A percentile compares a stretch with the other conserved stretches of the same genome.
phyloP scores from a whole-genome alignment of 805 yeast genomes.

The Candida ponderosae region DNA sequence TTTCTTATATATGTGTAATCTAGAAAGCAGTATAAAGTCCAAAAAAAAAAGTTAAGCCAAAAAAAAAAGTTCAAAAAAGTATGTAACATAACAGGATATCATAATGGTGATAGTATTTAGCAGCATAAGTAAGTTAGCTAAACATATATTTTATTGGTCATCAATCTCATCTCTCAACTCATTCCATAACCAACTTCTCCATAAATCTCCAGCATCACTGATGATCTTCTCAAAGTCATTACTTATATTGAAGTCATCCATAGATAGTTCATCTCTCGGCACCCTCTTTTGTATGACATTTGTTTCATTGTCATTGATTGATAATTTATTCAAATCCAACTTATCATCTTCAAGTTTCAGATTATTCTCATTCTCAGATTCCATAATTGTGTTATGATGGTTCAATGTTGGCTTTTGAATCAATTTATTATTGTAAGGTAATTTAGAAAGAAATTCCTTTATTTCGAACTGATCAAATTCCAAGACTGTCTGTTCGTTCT shows the following conservation, averaged over 20 bases:
- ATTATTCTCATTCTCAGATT: too few species aligned
- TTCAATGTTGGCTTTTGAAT: too few species aligned
- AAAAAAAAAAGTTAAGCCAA: too few species aligned
- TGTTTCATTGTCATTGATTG: not conserved
- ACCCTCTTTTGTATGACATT: constrained; percentile 25
- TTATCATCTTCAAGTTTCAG: too few species aligned
- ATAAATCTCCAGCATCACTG: constrained; percentile 75
- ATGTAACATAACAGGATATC: too few species aligned
- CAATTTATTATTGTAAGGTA: constrained; percentile 13
- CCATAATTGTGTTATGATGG: constrained; percentile 2
- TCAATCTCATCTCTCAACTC: constrained; percentile 40
- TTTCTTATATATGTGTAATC: too few species aligned
- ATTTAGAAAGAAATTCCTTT: constrained; percentile 60
- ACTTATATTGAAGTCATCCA: constrained; percentile 30
- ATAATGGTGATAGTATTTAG: too few species aligned
- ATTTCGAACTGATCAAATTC: constrained; percentile 91
- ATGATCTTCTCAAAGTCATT: constrained; percentile 69
- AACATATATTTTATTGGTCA: constrained; percentile 5
- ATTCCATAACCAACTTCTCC: constrained; percentile 76
- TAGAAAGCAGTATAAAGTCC: too few species aligned
- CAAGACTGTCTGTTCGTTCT: constrained; percentile 67
- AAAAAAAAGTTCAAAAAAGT: too few species aligned
- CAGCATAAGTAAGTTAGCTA: too few species aligned
- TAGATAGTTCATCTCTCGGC: constrained; percentile 7
- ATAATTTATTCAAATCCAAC: too few species aligned